Evolutionary conservation across 495 filamentous ascomycete species (phyloP), one percentile per base, ranked within the genome.

Genomic region (Penicillium egyptiacum): DNA sequence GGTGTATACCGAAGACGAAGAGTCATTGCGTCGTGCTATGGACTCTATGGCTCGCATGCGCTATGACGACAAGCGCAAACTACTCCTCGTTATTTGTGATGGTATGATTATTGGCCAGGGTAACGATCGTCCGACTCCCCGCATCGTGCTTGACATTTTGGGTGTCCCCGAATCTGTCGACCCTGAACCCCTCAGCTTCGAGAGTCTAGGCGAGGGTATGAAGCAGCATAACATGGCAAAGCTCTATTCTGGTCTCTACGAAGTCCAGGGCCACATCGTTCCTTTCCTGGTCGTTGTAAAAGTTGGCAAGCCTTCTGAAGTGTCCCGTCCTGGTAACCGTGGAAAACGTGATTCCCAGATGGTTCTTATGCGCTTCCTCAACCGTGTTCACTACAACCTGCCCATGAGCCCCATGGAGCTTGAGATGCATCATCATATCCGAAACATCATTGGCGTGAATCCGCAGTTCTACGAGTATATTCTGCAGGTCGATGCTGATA

Each of bases 211-310:
- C 50, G 93, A 98, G 74, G 95, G 94, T 63, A 86, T 89, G 78
- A 96, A 92, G 72, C 94, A 96, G 72, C 95, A 97, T 79, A 99
- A 99, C 70, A 97, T 97, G 92, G 95, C 88, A 65, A 99, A 99
- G 70, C 84, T 97, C 48, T 99, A 98, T 77, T 97, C 93, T 33
- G 94, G 94, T 61, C 78, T 99, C 42, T 99, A 98, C 72, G 94
- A 99, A 71, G 92, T 96, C 17, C 90, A 96, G 66, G 94, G 94
- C 60, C 92, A 98, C 68, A 96, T 99, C 59, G 94, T 99, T 22
- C 94, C 94, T 45, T 99, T 95, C 85, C 67, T 99, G 62, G 95
- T 99, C 50, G 81, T 99, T 30, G 91, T 96, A 72, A 99, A 99
- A 76, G 84, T 97, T 64, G 94, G 94, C 64, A 98, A 98, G 75